Base-by-base conservation (phyloP, 352 stramenopile species). In the Phytophthora pseudosyringae region DNA sequence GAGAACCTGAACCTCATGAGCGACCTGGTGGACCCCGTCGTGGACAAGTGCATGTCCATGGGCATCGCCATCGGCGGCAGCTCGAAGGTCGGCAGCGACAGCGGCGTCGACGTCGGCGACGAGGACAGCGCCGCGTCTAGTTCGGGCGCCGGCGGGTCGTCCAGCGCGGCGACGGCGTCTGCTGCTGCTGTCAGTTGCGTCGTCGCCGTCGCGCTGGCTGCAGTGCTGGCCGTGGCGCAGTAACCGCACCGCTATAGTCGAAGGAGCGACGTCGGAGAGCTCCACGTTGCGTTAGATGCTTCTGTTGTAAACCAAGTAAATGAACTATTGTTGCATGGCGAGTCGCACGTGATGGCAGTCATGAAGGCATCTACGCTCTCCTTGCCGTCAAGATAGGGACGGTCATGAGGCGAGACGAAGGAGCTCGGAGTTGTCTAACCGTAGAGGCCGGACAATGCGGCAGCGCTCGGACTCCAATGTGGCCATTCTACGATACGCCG, bases 11-110 rank as follows among this genome's bases (percentile, higher is more conserved):
- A 68, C 40, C 64, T 83, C 59, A 67, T 78, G 63, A 80, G 71
- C 50, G 67, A 83, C 25, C 52, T 83, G 26, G 75, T 83, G 32
- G 64, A 80, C 43, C 75, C 74, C 18, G 69, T 71, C 4, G 71
- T 80, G 40, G 44, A 49, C 6, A 77, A 78, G 49, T 83, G 75
- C 56, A 64, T 47, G 1, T 50, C 54, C 31, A 70, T 71, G 52
- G 75, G 71, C 11, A 68, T 79, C 25, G 64, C 56, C 31, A 69
- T 73, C 52, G 26, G 31, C 33, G 64, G 64, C 40, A 67, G 64
- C 32, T 69, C 64, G 4, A 32, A 38, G 25, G 51, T 77, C n/a
- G 43, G 59, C 29, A 69, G 59, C 49, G 53, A 52, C 18, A 60
- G 52, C 41, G 69, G 39, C 33, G 55, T 65, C 35, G 53, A 55